These are phyloP conservation scores for Cryptococcus sp. DNA, from an alignment of 1,284 basidiomycete genomes.

Conservation along the genomic window DNA sequence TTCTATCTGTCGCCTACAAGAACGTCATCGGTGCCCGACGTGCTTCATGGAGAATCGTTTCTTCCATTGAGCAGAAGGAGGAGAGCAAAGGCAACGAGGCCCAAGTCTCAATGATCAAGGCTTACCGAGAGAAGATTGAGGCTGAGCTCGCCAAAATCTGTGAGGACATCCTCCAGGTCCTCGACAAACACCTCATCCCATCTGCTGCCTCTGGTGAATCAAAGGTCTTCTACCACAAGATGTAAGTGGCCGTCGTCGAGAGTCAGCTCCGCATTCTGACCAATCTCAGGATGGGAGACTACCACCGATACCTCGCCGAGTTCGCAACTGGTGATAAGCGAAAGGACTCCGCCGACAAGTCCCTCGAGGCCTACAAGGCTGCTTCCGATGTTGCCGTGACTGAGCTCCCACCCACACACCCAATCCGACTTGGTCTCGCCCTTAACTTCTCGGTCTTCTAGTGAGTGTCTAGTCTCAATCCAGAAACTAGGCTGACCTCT, in stretches of 20 bases:
- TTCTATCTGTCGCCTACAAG: conserved; percentile 99
- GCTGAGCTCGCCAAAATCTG: conserved; percentile 97
- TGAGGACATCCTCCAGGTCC: conserved; percentile 97
- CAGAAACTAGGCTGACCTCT: background rate
- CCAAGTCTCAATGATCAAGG: conserved; percentile 98
- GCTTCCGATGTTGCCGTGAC: conserved; percentile 97
- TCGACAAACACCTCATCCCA: conserved; percentile 98
- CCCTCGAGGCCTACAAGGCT: conserved; percentile 98
- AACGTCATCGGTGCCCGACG: conserved; percentile 99
- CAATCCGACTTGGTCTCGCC: conserved; percentile 97
- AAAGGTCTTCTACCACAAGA: conserved; percentile 99
- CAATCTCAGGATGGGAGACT: conserved; percentile 93
- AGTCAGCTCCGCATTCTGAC: background rate
- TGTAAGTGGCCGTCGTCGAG: conserved; percentile 56
- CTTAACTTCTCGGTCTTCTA: conserved; percentile 99
- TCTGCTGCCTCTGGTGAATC: conserved; percentile 97
- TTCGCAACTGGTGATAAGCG: conserved; percentile 99
- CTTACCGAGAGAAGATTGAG: conserved; percentile 98
- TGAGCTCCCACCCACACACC: conserved; percentile 97
- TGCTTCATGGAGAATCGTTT: conserved; percentile 98
- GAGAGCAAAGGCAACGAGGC: conserved; percentile 98
- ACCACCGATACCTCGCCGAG: conserved; percentile 99
- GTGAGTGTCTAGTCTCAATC: conserved; percentile 21
- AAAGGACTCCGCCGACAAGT: conserved; percentile 97
- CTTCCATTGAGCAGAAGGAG: conserved; percentile 99